Conservation (phyloP, 1,284 basidiomycete genomes). For the Irpex lacteus region DNA sequence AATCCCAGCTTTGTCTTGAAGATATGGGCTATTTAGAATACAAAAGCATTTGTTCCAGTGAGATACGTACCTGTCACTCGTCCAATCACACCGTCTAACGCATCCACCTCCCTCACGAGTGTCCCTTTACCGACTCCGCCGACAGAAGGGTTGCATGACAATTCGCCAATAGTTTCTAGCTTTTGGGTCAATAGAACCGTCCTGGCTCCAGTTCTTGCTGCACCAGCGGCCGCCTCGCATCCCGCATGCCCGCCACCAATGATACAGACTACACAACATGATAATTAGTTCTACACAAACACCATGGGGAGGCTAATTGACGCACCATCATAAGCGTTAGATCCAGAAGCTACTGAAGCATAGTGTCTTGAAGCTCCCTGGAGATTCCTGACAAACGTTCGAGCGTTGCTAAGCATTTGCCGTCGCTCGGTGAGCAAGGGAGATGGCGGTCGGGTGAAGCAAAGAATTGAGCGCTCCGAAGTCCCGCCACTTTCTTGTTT, state of each 20-base stretch:
- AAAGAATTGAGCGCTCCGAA: background rate
- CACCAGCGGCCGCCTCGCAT: conserved; percentile 85
- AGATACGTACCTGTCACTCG: conserved; percentile 58
- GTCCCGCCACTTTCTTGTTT: background rate
- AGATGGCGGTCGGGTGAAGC: background rate
- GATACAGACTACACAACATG: conserved; percentile 61
- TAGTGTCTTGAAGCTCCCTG: conserved; percentile 10
- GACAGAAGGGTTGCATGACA: conserved; percentile 90
- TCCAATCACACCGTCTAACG: conserved; percentile 81
- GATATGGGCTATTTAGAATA: background rate
- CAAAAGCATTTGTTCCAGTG: background rate
- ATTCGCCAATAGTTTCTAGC: conserved; percentile 78
- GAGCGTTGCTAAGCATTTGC: background rate
- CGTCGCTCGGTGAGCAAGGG: no score
- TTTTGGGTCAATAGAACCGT: conserved; percentile 83
- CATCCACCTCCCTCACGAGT: conserved; percentile 85
- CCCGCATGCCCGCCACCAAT: conserved; percentile 94
- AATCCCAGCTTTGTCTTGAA: conserved; percentile 78
- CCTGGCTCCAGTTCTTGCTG: conserved; percentile 77
- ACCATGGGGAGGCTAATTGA: background rate
- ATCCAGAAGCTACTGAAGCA: conserved; percentile 16
- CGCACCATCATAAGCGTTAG: conserved; percentile 26
- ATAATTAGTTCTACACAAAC: conserved; percentile 1
- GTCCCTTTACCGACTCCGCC: conserved; percentile 90
- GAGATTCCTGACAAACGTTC: background rate